Conservation (phyloP, 2,329 filamentous ascomycete species). For the Coniochaeta ligniaria region DNA sequence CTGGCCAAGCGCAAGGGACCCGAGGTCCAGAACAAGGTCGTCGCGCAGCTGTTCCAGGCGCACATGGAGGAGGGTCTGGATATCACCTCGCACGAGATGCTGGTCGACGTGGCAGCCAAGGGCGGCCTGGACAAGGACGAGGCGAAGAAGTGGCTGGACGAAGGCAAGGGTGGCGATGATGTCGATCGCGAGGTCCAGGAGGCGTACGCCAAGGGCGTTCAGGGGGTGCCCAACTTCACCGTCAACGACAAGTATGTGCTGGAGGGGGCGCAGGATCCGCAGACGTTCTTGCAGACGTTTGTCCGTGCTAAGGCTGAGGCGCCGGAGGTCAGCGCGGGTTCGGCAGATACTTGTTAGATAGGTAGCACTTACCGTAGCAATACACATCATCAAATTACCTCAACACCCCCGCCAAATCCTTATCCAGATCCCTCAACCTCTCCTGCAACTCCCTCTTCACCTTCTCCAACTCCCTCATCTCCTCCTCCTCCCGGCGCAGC, state of each 20-base stretch:
- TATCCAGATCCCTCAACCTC: slow-evolving; percentile 45
- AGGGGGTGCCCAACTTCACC: slow-evolving; percentile 68
- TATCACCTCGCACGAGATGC: slow-evolving; percentile 48
- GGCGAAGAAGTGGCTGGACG: slow-evolving; percentile 45
- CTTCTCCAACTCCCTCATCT: slow-evolving; percentile 46
- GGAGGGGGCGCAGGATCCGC: slow-evolving; percentile 64
- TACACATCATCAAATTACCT: slow-evolving; percentile 44
- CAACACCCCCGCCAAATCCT: slow-evolving; percentile 46
- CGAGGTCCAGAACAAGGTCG: slow-evolving; percentile 50
- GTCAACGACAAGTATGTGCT: slow-evolving; percentile 62
- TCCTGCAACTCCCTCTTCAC: slow-evolving; percentile 50
- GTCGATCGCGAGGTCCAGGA: slow-evolving; percentile 49
- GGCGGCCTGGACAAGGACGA: slow-evolving; percentile 47
- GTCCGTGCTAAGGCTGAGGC: slow-evolving; percentile 33
- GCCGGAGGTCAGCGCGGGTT: background rate
- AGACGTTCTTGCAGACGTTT: slow-evolving; percentile 60
- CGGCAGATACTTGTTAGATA: background rate
- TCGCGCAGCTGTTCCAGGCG: slow-evolving; percentile 55
- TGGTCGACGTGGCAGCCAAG: slow-evolving; percentile 43
- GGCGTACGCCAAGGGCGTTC: slow-evolving; percentile 44
- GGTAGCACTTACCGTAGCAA: background rate
- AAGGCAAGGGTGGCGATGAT: slow-evolving; percentile 45
- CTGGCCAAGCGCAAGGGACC: slow-evolving; percentile 47
- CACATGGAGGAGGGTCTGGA: slow-evolving; percentile 61
- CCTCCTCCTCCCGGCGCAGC: slow-evolving; percentile 61